Evolutionary conservation across 2,329 filamentous ascomycete genomes (phyloP).

Genomic region (Claviceps capensis): DNA sequence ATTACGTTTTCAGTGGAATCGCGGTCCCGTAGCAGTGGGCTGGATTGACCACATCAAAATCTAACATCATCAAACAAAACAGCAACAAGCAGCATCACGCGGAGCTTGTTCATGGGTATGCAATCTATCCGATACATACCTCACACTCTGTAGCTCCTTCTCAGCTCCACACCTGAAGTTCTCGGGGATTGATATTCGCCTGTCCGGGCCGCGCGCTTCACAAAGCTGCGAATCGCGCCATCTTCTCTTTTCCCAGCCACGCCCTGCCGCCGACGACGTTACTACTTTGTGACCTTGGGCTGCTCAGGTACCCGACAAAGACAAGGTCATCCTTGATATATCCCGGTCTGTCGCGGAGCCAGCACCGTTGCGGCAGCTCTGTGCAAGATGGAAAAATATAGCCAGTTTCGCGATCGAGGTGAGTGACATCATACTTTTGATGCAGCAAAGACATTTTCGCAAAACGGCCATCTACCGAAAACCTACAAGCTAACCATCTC

Average conservation of each 20-base stretch:
- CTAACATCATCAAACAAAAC: too few relatives aligned
- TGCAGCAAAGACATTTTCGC: background rate
- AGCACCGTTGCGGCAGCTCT: too few relatives aligned
- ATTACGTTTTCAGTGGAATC: background rate
- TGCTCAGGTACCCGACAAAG: background rate
- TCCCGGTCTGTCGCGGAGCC: background rate
- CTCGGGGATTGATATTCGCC: too few relatives aligned
- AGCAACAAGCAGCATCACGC: too few relatives aligned
- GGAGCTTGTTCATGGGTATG: too few relatives aligned
- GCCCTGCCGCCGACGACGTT: background rate
- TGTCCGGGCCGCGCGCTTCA: background rate
- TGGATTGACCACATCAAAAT: too few relatives aligned
- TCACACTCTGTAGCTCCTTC: too few relatives aligned
- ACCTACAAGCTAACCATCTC: background rate
- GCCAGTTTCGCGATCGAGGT: conserved; percentile 86
- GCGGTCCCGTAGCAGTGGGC: too few relatives aligned
- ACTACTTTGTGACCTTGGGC: background rate
- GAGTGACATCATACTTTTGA: background rate
- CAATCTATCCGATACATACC: too few relatives aligned
- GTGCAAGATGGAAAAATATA: conserved; percentile 78
- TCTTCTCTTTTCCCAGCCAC: background rate
- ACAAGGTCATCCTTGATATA: background rate
- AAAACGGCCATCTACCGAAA: background rate
- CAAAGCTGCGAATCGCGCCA: background rate
- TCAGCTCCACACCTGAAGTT: too few relatives aligned